phyloP scores from a whole-genome alignment of 2,329 filamentous ascomycete genomes.

The Nigrograna mackinnonii region DNA sequence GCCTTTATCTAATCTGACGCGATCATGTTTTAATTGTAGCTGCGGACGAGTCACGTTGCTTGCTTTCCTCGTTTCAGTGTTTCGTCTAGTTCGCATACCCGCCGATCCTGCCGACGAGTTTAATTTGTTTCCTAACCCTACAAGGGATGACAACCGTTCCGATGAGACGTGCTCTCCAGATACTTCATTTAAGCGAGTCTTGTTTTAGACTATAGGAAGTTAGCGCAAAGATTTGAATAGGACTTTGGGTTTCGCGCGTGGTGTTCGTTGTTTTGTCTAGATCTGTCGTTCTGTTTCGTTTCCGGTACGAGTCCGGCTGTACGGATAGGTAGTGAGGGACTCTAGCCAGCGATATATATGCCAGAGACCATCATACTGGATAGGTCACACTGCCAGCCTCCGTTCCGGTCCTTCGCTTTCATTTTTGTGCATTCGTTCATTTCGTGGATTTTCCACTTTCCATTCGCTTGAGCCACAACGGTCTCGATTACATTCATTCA shows the following conservation, averaged over 20 bases:
- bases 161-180: neutral
- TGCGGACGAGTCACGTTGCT: too few relatives aligned
- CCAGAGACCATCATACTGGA: neutral
- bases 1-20: too few relatives aligned
- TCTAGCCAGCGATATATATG: conserved; percentile 1
- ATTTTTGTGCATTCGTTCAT: conserved; percentile 2
- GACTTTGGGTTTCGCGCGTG: neutral
- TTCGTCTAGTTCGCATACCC: too few relatives aligned
- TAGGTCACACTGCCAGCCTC: neutral
- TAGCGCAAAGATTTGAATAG: neutral
- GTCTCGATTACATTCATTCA: conserved; percentile 3
- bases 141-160: neutral
- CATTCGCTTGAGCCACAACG: conserved; percentile 6
- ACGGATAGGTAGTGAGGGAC: neutral
- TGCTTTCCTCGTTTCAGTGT: too few relatives aligned
- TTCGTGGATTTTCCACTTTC: neutral
- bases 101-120: too few relatives aligned
- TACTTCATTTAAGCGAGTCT: neutral
- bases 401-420: neutral
- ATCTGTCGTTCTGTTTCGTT: conserved; percentile 4
- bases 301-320: neutral
- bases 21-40: too few relatives aligned
- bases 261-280: conserved; percentile 5
- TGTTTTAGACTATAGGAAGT: neutral
- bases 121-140: conserved; percentile 1